Percentiles rank a stretch among this genome's conserved stretches.
These are phyloP conservation scores for Globisporangium parvum DNA, from an alignment of 352 stramenopile genomes.

Conservation along the genomic window DNA sequence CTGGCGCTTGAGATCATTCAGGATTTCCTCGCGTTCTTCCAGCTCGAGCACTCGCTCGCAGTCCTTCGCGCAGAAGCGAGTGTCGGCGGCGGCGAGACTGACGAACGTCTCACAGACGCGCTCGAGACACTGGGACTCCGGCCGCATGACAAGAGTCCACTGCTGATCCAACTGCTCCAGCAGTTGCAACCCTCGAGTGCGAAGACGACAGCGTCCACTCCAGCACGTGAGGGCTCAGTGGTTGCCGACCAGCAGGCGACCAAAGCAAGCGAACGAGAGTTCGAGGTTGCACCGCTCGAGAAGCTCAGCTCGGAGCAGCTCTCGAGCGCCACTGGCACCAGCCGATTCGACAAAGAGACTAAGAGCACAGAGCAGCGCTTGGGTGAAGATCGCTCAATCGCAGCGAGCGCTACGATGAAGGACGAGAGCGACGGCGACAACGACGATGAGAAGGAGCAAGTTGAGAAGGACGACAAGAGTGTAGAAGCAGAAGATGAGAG, in stretches of 20 bases:
- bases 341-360: not conserved
- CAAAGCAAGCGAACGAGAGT: not conserved
- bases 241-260: not conserved
- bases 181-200: not conserved
- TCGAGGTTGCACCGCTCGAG: not conserved
- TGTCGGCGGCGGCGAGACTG: slow-evolving; percentile 7
- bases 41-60: slow-evolving; percentile 46
- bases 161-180: slow-evolving; percentile 26
- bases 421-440: not conserved
- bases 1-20: slow-evolving; percentile 44
- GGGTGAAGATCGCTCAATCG: too few relatives aligned
- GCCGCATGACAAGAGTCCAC: slow-evolving; percentile 1
- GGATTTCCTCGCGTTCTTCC: slow-evolving; percentile 54
- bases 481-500: slow-evolving; percentile 46
- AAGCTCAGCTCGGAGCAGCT: slow-evolving; percentile 1
- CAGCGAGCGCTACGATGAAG: not conserved
- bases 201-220: not conserved
- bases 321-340: not conserved
- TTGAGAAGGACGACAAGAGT: slow-evolving; percentile 28
- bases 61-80: slow-evolving; percentile 46
- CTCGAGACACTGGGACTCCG: slow-evolving; percentile 1
- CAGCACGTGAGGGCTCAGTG: not conserved
- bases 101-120: not conserved
- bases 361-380: too few relatives aligned
- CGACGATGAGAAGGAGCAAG: slow-evolving; percentile 2